A percentile compares a stretch with the other conserved stretches of the same genome.
These are phyloP conservation scores for Kwoniella europaea DNA, from an alignment of 768 basidiomycete genomes.

Conservation along the genomic window DNA sequence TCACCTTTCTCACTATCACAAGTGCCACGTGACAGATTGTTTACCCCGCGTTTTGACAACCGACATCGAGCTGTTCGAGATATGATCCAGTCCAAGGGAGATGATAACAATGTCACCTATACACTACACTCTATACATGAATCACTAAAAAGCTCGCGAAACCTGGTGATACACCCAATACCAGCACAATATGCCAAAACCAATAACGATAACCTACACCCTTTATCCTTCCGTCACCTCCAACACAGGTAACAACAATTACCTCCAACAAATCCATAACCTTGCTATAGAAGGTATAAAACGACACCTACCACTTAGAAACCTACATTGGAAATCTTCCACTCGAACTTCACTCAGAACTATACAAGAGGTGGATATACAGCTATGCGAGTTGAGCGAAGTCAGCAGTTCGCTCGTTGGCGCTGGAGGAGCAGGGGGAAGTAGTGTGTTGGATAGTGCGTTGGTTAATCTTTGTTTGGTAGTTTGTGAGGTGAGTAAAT, in stretches of 20 bases:
- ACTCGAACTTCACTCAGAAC: slow-evolving; percentile 76
- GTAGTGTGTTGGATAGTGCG: slow-evolving; percentile 79
- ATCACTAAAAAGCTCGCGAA: no score
- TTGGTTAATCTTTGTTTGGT: slow-evolving; percentile 84
- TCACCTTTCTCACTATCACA: background rate
- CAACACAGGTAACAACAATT: slow-evolving; percentile 20
- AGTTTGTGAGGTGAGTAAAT: slow-evolving; percentile 75
- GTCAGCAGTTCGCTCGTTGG: background rate
- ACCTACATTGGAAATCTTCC: slow-evolving; percentile 87
- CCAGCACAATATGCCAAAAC: slow-evolving; percentile 26
- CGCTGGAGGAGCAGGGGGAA: slow-evolving; percentile 60
- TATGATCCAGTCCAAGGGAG: background rate
- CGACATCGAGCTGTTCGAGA: background rate
- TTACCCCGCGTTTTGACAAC: slow-evolving; percentile 6
- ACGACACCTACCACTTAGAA: slow-evolving; percentile 71
- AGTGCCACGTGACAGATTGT: slow-evolving; percentile 3
- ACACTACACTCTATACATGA: no score
- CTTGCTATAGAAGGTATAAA: slow-evolving; percentile 42
- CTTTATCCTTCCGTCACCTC: slow-evolving; percentile 36
- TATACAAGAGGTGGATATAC: slow-evolving; percentile 84
- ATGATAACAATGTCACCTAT: background rate
- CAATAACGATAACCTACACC: slow-evolving; percentile 48
- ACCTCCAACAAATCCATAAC: background rate
- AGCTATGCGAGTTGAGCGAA: slow-evolving; percentile 63
- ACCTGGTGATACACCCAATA: background rate